Base-by-base conservation (phyloP, 306 rosid species). In the Fagus sylvatica region DNA sequence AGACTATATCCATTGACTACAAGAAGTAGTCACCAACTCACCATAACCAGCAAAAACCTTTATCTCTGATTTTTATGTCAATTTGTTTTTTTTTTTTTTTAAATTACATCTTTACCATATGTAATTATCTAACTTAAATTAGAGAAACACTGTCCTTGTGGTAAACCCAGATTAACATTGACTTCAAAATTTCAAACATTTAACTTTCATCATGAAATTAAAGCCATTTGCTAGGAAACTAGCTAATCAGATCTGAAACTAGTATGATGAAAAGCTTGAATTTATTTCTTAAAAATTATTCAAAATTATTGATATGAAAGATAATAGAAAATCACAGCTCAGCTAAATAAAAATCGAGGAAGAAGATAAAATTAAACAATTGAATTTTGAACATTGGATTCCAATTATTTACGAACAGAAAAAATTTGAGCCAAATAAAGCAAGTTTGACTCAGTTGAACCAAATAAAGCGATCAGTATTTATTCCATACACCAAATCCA, bases 401-500 rank as follows among this genome's bases (percentile, higher is more conserved):
- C 9, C 22, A 65, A 65, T 37, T 65, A 39, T 37, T 65, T 62
- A 73, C 36, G 76, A 39, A 36, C 60, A 82, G 57, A 2, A 72
- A 64, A 19, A 30, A 62, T 68, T 1, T 34, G 17, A 69, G 39
- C 33, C 37, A 36, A 69, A 70, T 1, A 43, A 59, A 4, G 34
- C 62, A 59, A 59, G 40, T 37, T 78, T 40, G 7, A 62, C 12
- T 55, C 51, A 73, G 49, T 68, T 15, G 33, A 49, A 30, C 53
- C 51, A 46, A 46, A 46, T 46, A 46, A 8, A 46, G 51, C 13
- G 34, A 71, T 30, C 40, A 13, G n/a, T 70, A 37, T 64, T 22
- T 33, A 10, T 36, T 16, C 19, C 3, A 62, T 41, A 56, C 13
- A 37, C 49, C 12, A 69, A 69, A 57, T 43, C 34, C 28, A 22